These are phyloP conservation scores for Kwoniella dejecticola DNA, from an alignment of 768 basidiomycete species.

Conservation along the genomic window DNA sequence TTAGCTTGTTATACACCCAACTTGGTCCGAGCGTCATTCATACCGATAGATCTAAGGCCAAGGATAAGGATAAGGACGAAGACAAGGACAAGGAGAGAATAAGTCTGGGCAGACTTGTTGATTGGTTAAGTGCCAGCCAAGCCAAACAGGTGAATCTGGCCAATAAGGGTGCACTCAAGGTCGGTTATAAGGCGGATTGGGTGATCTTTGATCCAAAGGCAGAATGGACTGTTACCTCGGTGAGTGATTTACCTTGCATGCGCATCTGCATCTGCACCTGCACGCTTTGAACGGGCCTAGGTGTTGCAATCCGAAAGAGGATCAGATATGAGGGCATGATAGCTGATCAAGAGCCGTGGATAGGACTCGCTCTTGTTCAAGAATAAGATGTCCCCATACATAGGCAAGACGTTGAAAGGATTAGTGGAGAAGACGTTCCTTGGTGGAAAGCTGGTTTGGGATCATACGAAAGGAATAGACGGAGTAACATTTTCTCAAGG, in stretches of 20 bases:
- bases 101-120: slow-evolving; percentile 64
- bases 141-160: slow-evolving; percentile 78
- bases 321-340: not conserved
- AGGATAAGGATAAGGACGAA: no score
- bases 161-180: slow-evolving; percentile 71
- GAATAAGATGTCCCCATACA: slow-evolving; percentile 90
- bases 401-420: slow-evolving; percentile 71
- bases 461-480: slow-evolving; percentile 15
- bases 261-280: slow-evolving; percentile 65
- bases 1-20: slow-evolving; percentile 89
- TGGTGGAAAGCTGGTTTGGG: slow-evolving; percentile 72
- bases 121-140: slow-evolving; percentile 74
- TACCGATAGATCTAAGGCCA: no score
- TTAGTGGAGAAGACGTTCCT: slow-evolving; percentile 76
- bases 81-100: no score
- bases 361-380: slow-evolving; percentile 75
- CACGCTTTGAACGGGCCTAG: no score
- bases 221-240: slow-evolving; percentile 52
- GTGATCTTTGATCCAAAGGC: slow-evolving; percentile 74
- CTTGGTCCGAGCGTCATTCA: no score
- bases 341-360: not conserved
- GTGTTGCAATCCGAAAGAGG: no score
- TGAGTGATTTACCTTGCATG: slow-evolving; percentile 9
- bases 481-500: not conserved
- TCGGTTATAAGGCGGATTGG: slow-evolving; percentile 83